These are phyloP conservation scores for Orbilia quercus DNA, from an alignment of 2,329 filamentous ascomycete genomes.

Conservation along the genomic window DNA sequence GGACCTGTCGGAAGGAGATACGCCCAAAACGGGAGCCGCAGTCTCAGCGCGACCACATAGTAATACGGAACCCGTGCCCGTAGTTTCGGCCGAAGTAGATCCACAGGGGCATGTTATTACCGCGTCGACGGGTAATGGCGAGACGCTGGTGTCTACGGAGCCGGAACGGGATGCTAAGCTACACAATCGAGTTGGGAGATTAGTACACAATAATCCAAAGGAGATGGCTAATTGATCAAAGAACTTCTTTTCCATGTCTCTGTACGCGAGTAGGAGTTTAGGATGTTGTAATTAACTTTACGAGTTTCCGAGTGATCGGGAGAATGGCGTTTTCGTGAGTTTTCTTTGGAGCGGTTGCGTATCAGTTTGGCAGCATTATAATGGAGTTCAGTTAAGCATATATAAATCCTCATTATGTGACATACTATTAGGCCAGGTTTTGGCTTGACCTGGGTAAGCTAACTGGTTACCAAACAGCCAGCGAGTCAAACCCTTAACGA, in stretches of 20 bases:
- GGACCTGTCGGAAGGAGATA: background rate
- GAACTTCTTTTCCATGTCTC: too few relatives aligned
- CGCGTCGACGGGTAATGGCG: slow-evolving; percentile 32
- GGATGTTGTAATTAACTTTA: too few relatives aligned
- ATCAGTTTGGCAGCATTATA: background rate
- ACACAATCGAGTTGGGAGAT: slow-evolving; percentile 26
- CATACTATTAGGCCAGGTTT: too few relatives aligned
- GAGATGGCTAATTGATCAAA: slow-evolving; percentile 43
- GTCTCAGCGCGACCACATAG: background rate
- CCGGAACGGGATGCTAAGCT: slow-evolving; percentile 34
- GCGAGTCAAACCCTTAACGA: too few relatives aligned
- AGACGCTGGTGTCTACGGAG: slow-evolving; percentile 36
- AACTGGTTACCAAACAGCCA: too few relatives aligned
- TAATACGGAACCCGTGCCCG: background rate
- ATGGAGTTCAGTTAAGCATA: background rate
- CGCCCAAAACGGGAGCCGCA: background rate
- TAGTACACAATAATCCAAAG: slow-evolving; percentile 38
- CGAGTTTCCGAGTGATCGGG: background rate
- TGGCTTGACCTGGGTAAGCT: too few relatives aligned
- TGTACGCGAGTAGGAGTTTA: background rate
- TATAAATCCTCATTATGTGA: too few relatives aligned
- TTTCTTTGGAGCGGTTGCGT: background rate
- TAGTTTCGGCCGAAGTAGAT: background rate
- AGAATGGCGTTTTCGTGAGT: background rate
- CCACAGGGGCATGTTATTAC: slow-evolving; percentile 28